phyloP scores from a whole-genome alignment of 129 eudicot genomes.

The Artemisia tridentata region DNA sequence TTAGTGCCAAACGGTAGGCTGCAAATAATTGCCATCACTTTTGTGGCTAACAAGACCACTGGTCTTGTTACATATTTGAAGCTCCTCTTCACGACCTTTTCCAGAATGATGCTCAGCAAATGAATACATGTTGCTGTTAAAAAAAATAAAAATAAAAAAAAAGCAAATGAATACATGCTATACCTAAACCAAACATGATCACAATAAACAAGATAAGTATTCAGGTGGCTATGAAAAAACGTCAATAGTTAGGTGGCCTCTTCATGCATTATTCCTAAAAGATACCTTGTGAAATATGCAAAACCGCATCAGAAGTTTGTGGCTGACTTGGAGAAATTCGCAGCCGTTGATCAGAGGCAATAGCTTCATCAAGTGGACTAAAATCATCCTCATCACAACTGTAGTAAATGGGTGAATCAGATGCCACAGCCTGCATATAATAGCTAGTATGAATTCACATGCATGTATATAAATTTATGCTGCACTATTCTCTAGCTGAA shows the following conservation, averaged over 20 bases:
- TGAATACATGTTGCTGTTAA: slow-evolving; percentile 26
- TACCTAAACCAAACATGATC: slow-evolving; percentile 28
- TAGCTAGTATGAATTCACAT: background rate
- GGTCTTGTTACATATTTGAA: slow-evolving; percentile 50
- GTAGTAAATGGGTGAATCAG: slow-evolving; percentile 55
- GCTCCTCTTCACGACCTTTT: slow-evolving; percentile 50
- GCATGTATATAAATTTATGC: background rate
- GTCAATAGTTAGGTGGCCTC: no score
- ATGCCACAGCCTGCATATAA: slow-evolving; percentile 48
- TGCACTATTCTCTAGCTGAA: background rate
- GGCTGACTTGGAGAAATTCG: slow-evolving; percentile 26
- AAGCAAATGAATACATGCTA: slow-evolving; percentile 34
- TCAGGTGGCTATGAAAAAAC: no score
- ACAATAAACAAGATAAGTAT: background rate
- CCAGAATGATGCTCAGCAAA: slow-evolving; percentile 45
- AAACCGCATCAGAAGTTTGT: slow-evolving; percentile 27
- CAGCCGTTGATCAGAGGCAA: slow-evolving; percentile 25
- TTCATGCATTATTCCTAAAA: background rate
- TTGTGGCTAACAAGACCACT: slow-evolving; percentile 36
- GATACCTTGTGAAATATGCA: slow-evolving; percentile 43
- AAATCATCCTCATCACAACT: slow-evolving; percentile 64
- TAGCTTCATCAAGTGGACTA: slow-evolving; percentile 29
- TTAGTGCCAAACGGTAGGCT: slow-evolving; percentile 41
- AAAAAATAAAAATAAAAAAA: no score
- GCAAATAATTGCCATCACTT: slow-evolving; percentile 37